Base-by-base conservation (phyloP, 257 asterid species). In the Solanum bulbocastanum region DNA sequence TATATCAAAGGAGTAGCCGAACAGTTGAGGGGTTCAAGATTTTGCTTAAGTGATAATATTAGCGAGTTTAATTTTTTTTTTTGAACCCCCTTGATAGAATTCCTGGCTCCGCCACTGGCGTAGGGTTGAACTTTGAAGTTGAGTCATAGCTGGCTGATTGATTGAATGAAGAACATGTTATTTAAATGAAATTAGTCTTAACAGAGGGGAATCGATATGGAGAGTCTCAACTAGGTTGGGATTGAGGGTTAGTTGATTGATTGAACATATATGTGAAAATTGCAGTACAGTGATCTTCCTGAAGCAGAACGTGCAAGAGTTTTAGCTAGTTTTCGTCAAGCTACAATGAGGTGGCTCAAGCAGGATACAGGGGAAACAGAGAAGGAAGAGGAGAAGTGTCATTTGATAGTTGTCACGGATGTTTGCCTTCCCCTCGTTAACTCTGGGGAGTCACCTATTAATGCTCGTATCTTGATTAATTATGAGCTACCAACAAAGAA, bases 381-480 rank as follows among this genome's bases (percentile, higher is more conserved):
- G 79, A 93, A 91, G 35, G 92, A 91, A 89, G 95, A 91, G 88
- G 86, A 75, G 33, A 93, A 94, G 88, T 95, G 98, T 5, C 94
- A 91, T 83, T 87, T 97, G 93, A 84, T 97, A 56, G 93, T 96
- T 87, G 95, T 95, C 46, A 96, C 99, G 0, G 99, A 97, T 93
- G 97, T 94, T 79, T 97, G 99, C 89, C 94, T 97, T 90, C 99
- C 98, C 10, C 92, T 94, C 60, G 88, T 94, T 79, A 94, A 94
- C 79, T 90, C 95, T 13, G 93, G 91, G 37, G 99, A 97, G 91
- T 94, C 89, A 25, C 93, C 95, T 82, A 86, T 95, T 42, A 83
- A 84, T 86, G 94, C 96, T 86, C 98, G 96, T 37, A 79, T 95
- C 89, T 89, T 97, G 94, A 94, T 96, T 87, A 96, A 97, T 90